Evolutionary conservation across 192 early-diverging fungal genomes (phyloP).

Genomic region (Oehlia diaphana): DNA sequence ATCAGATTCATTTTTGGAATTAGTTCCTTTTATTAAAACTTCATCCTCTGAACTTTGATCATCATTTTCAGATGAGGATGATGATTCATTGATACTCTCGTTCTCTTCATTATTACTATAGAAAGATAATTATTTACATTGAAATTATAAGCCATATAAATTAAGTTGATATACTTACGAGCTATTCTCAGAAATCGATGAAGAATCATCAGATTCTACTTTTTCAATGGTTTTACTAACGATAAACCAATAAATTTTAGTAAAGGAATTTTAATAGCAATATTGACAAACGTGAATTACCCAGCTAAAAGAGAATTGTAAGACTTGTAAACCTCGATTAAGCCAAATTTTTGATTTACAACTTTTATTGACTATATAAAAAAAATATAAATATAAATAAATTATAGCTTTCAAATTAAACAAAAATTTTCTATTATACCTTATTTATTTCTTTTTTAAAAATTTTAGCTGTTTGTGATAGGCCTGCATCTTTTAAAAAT

Average conservation of each 20-base stretch:
- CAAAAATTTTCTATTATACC: not conserved
- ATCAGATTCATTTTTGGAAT: not conserved
- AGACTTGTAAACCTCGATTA: not conserved
- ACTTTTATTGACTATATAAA: not conserved
- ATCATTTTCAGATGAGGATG: not conserved
- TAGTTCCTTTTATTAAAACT: too few relatives aligned
- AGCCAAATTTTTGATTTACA: not conserved
- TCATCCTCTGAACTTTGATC: too few relatives aligned
- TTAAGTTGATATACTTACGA: not conserved
- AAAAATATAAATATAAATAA: too few relatives aligned
- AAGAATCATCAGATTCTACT: not conserved
- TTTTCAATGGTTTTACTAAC: not conserved
- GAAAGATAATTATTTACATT: not conserved
- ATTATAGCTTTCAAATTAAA: not conserved
- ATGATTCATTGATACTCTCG: not conserved
- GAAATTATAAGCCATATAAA: not conserved
- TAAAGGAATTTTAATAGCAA: not conserved
- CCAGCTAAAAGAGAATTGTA: not conserved
- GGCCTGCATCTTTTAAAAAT: not conserved
- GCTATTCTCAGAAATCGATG: not conserved
- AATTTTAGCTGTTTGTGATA: not conserved
- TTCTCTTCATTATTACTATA: not conserved
- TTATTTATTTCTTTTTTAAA: conserved; percentile 2
- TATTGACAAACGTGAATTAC: not conserved
- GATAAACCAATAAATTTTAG: not conserved